Evolutionary conservation across 2,329 filamentous ascomycete genomes (phyloP), one percentile per base, ranked within the genome.

Genomic region (Xylaria arbuscula): DNA sequence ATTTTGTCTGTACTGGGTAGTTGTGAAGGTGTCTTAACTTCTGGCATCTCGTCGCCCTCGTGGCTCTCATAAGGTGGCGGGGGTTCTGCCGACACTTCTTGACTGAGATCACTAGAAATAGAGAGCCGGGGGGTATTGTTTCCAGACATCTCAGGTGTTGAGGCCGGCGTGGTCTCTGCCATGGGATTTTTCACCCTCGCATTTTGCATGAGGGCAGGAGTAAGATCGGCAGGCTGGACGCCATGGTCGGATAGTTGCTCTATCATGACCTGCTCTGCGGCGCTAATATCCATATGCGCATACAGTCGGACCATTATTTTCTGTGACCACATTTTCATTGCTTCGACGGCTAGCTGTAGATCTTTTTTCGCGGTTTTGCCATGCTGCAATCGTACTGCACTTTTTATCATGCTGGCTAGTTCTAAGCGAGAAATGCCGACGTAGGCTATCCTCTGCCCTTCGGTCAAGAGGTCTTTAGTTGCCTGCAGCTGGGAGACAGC

Each of bases 221-320:
- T 94, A 66, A 99, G 84, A 78, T 99, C 96, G 53, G 85, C 84
- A 0, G 96, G 91, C 70, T 93, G 85, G 7, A 99, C 94, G 4
- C 95, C 96, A 81, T 99, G 96, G 66, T 96, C 92, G 13, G 93
- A 91, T 67, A 99, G 85, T 80, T 99, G 96, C 82, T 99, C 96
- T 73, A 99, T 98, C 96, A 99, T 99, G 79, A 99, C 85, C 83
- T 99, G 96, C 81, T 99, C 96, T 15, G 88, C 90, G 24, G 91
- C 85, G 76, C 90, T 94, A 76, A 99, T 97, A 68, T 99, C 96
- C 96, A 99, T 99, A 80, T 99, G 96, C 13, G 89, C 84, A 79
- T 98, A 99, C 13, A 99, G 80, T 28, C 95, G 89, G 68, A 98
- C 89, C 94, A 99, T 99, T 87, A 97, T 97, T 83, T 97, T 97